Evolutionary conservation across 2,329 filamentous ascomycete genomes (phyloP), one percentile per base, ranked within the genome.

Genomic region (Colletotrichum echinochloae): DNA sequence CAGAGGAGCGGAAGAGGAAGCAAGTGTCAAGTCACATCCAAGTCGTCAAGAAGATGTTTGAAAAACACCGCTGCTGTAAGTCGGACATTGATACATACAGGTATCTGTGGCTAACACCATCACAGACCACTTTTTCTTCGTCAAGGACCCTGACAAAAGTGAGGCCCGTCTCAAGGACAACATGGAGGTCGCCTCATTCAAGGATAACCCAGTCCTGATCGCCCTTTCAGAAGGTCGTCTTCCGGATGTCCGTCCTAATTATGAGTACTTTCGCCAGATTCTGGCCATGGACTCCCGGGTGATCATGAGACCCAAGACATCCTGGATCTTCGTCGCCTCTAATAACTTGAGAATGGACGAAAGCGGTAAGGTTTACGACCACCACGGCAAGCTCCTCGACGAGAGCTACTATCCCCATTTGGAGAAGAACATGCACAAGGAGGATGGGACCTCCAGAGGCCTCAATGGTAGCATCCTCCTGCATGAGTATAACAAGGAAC

Each of bases 1-100:
- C 85, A 3, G 83, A 84, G 71, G 78, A 85, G 67, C 85, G 86
- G 77, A 82, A 84, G 72, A 83, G 89, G 66, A 92, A 92, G 78
- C 89, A 91, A 75, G 89, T 92, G 6, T 92, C 90, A 2, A 92
- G 89, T 76, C 90, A 92, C 76, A 92, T 92, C 76, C 90, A 92
- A 77, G 90, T 92, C 18, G 81, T 92, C 65, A 92, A 92, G 81
- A 88, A 88, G 61, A 91, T 91, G 77, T 88, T 92, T 73, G 84
- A 86, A 65, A 86, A 87, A 65, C 83, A 91, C 72, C 85, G 88
- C 52, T 89, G 87, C 77, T 91, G 89, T 91, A 81, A 86, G 89
- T 83, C 33, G 12, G 2, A 35, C 37, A 51, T 18, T 9, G 5
- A 5, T 30, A 6, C 41, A 5, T 30, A 8, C 18, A 33, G 14